Conservation (phyloP, 2,329 filamentous ascomycete genomes). For the Pseudomassariella vexata region DNA sequence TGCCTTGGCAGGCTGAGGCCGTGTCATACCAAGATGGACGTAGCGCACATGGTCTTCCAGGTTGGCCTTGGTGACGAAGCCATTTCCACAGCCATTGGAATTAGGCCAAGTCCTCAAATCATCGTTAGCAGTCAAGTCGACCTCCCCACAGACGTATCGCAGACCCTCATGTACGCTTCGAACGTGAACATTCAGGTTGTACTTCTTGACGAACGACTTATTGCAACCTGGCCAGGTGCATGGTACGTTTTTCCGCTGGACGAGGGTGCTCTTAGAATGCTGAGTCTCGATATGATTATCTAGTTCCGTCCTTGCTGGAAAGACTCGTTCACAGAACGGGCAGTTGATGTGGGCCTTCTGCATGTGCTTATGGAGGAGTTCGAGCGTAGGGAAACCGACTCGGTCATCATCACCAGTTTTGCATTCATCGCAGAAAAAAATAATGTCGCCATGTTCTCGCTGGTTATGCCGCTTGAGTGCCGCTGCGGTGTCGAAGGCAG, state of each 20-base stretch:
- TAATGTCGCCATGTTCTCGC: slow-evolving; percentile 61
- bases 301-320: slow-evolving; percentile 60
- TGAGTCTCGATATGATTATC: slow-evolving; percentile 73
- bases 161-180: slow-evolving; percentile 70
- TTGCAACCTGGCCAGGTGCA: slow-evolving; percentile 66
- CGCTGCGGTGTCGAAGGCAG: slow-evolving; percentile 67
- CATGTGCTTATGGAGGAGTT: slow-evolving; percentile 68
- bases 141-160: slow-evolving; percentile 72
- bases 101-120: slow-evolving; percentile 61
- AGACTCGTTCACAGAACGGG: slow-evolving; percentile 65
- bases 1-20: slow-evolving; percentile 29
- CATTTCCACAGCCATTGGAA: slow-evolving; percentile 64
- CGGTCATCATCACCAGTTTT: slow-evolving; percentile 28
- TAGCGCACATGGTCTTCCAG: slow-evolving; percentile 82
- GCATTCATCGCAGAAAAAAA: slow-evolving; percentile 77
- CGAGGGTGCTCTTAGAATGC: slow-evolving; percentile 59
- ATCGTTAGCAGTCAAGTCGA: slow-evolving; percentile 51
- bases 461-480: slow-evolving; percentile 67
- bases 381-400: slow-evolving; percentile 65
- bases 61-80: slow-evolving; percentile 70
- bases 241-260: slow-evolving; percentile 57
- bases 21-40: slow-evolving; percentile 63
- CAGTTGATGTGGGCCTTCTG: slow-evolving; percentile 70
- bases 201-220: slow-evolving; percentile 73
- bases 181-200: slow-evolving; percentile 78